phyloP scores from a whole-genome alignment of 306 rosid genomes.

The Fagus crenata region DNA sequence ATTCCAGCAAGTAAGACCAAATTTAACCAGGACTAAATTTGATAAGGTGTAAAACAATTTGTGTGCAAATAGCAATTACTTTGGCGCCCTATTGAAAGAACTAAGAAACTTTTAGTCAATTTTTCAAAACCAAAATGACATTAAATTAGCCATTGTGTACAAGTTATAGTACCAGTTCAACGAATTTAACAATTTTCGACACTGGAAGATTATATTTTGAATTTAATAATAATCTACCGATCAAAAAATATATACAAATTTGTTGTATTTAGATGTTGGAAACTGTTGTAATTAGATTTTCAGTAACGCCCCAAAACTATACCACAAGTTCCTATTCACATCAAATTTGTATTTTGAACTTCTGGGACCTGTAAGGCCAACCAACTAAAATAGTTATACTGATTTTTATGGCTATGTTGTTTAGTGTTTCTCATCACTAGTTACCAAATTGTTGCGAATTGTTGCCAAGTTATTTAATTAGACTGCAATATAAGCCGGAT shows the following conservation, averaged over 20 bases:
- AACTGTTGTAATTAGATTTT: neutral
- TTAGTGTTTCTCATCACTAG: neutral
- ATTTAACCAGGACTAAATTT: too few relatives aligned
- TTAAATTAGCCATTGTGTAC: neutral
- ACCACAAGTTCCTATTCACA: neutral
- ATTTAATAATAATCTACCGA: too few relatives aligned
- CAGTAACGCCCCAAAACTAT: neutral
- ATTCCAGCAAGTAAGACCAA: neutral
- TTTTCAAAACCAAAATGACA: neutral
- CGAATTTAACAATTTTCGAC: too few relatives aligned
- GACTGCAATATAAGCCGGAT: neutral
- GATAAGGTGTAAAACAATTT: neutral
- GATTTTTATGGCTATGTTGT: neutral
- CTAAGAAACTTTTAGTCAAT: neutral
- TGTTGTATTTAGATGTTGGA: neutral
- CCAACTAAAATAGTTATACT: neutral
- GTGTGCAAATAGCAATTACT: neutral
- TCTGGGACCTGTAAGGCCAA: neutral
- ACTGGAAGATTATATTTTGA: too few relatives aligned
- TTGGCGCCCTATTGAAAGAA: neutral
- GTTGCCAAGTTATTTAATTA: neutral
- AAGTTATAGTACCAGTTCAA: neutral
- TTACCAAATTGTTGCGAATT: neutral
- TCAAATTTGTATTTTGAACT: too few relatives aligned
- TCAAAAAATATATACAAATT: too few relatives aligned